Evolutionary conservation across 331 rosid species (phyloP).

Genomic region (Telfairia occidentalis): DNA sequence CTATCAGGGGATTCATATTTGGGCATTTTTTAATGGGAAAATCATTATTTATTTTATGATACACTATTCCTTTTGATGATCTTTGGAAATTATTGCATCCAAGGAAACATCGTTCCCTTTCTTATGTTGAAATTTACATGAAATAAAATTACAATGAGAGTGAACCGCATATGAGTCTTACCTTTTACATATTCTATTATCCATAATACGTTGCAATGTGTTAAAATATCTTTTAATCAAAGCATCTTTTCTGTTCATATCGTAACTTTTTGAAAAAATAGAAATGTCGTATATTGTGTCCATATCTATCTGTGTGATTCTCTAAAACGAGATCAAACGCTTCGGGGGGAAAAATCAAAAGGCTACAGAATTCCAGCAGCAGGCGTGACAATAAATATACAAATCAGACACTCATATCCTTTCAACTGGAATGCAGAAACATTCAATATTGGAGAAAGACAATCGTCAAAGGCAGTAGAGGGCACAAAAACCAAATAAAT

Average conservation of each 20-base stretch:
- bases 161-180: neutral
- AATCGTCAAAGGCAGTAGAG: neutral
- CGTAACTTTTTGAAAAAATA: neutral
- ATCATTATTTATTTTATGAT: neutral
- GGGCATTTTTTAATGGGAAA: neutral
- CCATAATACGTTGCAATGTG: neutral
- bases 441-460: neutral
- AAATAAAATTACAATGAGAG: neutral
- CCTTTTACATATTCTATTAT: neutral
- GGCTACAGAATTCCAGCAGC: neutral
- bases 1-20: neutral
- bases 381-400: neutral
- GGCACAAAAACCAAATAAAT: neutral
- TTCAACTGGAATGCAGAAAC: neutral
- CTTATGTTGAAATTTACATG: neutral
- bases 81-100: neutral
- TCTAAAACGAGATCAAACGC: neutral
- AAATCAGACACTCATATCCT: neutral
- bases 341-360: neutral
- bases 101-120: neutral
- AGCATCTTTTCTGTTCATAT: neutral
- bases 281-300: neutral
- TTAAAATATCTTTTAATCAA: neutral
- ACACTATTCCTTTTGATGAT: neutral
- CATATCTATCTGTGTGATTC: neutral